A percentile compares a stretch with the other conserved stretches of the same genome.
phyloP scores from a whole-genome alignment of 257 asterid species.

The Paulownia fortunei region DNA sequence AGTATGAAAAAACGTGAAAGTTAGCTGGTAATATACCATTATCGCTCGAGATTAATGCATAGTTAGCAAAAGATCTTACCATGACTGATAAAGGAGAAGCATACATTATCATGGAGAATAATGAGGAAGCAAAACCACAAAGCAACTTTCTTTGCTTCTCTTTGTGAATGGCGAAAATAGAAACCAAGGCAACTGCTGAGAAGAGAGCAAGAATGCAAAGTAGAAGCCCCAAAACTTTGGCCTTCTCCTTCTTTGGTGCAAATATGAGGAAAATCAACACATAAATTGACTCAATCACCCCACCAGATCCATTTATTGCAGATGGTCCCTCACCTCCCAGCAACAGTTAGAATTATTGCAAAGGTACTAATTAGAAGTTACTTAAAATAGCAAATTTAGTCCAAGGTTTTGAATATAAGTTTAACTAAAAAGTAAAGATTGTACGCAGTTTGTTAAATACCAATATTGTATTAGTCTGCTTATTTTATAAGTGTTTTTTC shows the following conservation, averaged over 20 bases:
- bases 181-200: conserved; percentile 53
- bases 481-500: neutral
- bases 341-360: no score
- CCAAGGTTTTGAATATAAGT: neutral
- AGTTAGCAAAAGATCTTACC: conserved; percentile 40
- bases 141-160: conserved; percentile 44
- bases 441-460: neutral
- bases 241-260: conserved; percentile 65
- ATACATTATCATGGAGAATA: conserved; percentile 69
- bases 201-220: conserved; percentile 44
- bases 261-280: conserved; percentile 53
- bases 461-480: neutral
- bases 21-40: no score
- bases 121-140: conserved; percentile 55
- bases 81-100: conserved; percentile 66
- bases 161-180: conserved; percentile 53
- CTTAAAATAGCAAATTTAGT: neutral
- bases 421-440: neutral
- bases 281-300: conserved; percentile 54
- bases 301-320: conserved; percentile 66
- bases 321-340: no score
- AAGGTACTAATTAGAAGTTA: no score
- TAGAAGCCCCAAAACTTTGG: conserved; percentile 52
- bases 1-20: no score
- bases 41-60: no score